Evolutionary conservation across 257 asterid species (phyloP), one percentile per base, ranked within the genome.

Genomic region (Scutellaria galericulata): DNA sequence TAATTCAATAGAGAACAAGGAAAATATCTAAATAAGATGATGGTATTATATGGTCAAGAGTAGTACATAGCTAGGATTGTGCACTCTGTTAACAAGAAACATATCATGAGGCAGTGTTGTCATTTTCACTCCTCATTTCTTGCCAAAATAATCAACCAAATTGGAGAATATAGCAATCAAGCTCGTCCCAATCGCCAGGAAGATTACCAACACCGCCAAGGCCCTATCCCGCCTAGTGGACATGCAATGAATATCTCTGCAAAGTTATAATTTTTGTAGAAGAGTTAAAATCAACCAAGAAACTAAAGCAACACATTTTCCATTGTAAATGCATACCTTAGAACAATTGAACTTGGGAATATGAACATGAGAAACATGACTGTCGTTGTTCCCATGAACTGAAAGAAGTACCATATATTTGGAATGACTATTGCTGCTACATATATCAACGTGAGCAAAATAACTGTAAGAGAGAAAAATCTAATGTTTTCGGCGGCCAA

Each of bases 371-470:
- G 83, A 84, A 80, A 91, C 89, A 93, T 84, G 75, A 93, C 98
- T 0, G 98, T 93, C 9, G 98, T 93, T 0, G 98, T 89, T 9
- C 98, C 97, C 93, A 93, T 89, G 72, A 90, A 89, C 85, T 90
- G 98, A 84, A 93, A 93, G 91, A 93, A 90, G 86, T 90, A 90
- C 98, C 98, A 93, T 74, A 93, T 87, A 44, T 90, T 85, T 1
- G 98, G 98, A 63, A 93, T 68, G 64, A 92, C 95, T 48, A 90
- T 85, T 39, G 98, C 93, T 14, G 92, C 87, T 53, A 77, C 14
- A 12, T 92, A 95, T 35, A 88, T 84, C 69, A 88, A 81, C 12
- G 80, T 81, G 46, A 95, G 87, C 46, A 92, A 74, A 44, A 77
- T 35, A 58, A 81, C 64, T 4, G 99, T 95, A 37, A 95, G 82